Percentiles rank a stretch among this genome's conserved stretches.
phyloP scores from a whole-genome alignment of 164 flowering plant species.

The Litsea cubeba region DNA sequence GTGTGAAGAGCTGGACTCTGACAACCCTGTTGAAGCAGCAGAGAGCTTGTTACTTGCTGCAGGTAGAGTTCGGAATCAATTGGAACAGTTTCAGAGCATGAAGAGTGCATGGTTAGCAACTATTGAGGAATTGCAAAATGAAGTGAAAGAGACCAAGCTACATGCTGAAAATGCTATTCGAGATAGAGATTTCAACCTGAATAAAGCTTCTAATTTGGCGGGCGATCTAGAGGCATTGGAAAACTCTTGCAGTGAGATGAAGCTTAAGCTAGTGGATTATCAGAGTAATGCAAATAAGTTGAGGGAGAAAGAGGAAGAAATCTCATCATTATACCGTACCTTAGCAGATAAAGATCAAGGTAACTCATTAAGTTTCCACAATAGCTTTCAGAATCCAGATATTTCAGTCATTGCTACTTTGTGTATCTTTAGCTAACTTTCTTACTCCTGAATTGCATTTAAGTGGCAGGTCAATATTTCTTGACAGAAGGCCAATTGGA shows the following conservation, averaged over 20 bases:
- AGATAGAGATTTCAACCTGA: slow-evolving; percentile 43
- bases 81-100: slow-evolving; percentile 32
- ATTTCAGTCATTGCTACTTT: not conserved
- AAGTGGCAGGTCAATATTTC: slow-evolving; percentile 40
- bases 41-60: slow-evolving; percentile 37
- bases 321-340: slow-evolving; percentile 26
- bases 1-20: slow-evolving; percentile 13
- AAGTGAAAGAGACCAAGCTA: slow-evolving; percentile 32
- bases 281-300: slow-evolving; percentile 32
- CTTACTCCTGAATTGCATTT: slow-evolving; percentile 17
- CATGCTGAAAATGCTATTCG: slow-evolving; percentile 33
- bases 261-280: slow-evolving; percentile 35
- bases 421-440: slow-evolving; percentile 6
- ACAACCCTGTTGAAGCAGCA: slow-evolving; percentile 26
- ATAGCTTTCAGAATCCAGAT: not conserved
- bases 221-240: slow-evolving; percentile 40
- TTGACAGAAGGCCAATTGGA: slow-evolving; percentile 43
- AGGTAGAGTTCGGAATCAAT: slow-evolving; percentile 31
- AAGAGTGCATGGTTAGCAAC: slow-evolving; percentile 26
- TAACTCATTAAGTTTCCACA: slow-evolving; percentile 17
- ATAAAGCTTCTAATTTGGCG: slow-evolving; percentile 45
- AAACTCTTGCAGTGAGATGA: slow-evolving; percentile 38
- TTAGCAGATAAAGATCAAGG: slow-evolving; percentile 48
- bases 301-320: slow-evolving; percentile 55
- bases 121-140: slow-evolving; percentile 43